Evolutionary conservation across 257 asterid genomes (phyloP), one percentile per base, ranked within the genome.

Genomic region (Fraxinus cuspidata): DNA sequence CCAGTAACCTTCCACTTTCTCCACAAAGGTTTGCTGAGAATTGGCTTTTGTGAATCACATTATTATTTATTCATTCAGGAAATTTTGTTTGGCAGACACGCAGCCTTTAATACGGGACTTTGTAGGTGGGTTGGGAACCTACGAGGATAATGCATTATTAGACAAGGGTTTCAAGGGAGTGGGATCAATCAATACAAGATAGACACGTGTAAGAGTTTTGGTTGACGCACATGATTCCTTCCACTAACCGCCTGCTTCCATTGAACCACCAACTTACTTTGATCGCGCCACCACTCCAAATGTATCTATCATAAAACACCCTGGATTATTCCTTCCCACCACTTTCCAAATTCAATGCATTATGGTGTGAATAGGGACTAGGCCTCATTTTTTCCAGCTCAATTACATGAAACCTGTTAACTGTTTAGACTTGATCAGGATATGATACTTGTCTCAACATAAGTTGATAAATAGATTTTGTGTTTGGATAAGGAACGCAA

Each of bases 321-420:
- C 92, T 88, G 89, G 85, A 84, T 90, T 90, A 86, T 90, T 90
- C 96, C 92, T 68, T 86, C 44, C 13, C 44, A 9, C 13, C 44
- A 38, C 44, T 38, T 90, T 86, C 89, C 90, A 85, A 86, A 75
- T 90, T 87, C 93, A 89, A 77, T 84, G 92, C 85, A 85, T 37
- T 37, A 19, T 38, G 42, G 67, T 16, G 77, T 8, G 5, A 9
- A 21, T 11, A 7, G 37, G 37, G 37, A 34, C 37, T 31, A 58
- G 47, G 37, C 68, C 9, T 69, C 60, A 74, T 58, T 28, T 70
- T 80, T 47, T 87, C 88, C 94, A 86, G 88, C 90, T 84, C 85
- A 81, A 38, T 28, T 58, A 81, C 64, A 75, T 73, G 85, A 84
- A 71, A 71, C 79, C 77, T 42, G 27, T 40, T 53, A n/a, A 75